These are phyloP conservation scores for Colletotrichum gloeosporioides DNA, from an alignment of 2,329 filamentous ascomycete genomes.

Conservation along the genomic window DNA sequence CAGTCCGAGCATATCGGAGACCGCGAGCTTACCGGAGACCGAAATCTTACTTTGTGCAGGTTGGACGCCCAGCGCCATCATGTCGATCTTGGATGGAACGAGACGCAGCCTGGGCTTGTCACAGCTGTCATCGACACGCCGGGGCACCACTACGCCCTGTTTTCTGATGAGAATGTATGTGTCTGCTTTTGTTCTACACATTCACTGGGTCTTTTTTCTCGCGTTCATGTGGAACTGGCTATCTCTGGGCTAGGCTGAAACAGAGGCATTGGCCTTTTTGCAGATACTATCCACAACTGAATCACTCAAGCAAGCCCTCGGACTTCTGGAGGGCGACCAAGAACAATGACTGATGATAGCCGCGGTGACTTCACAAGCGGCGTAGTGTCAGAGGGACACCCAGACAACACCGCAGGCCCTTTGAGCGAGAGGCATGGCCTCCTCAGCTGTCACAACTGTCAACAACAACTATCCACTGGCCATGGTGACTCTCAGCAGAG, in stretches of 20 bases:
- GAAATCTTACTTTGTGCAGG: background rate
- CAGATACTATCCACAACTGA: background rate
- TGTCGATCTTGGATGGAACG: background rate
- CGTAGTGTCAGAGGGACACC: background rate
- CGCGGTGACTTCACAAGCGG: background rate
- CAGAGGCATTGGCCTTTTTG: background rate
- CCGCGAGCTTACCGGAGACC: background rate
- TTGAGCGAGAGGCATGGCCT: background rate
- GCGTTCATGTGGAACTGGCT: background rate
- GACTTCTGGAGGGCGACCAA: background rate
- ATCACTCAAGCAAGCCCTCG: background rate
- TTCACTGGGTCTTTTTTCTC: background rate
- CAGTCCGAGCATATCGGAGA: background rate
- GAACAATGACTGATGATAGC: background rate
- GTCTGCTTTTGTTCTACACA: background rate
- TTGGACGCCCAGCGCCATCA: background rate
- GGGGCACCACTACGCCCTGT: background rate
- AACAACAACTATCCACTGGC: background rate
- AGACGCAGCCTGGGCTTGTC: background rate
- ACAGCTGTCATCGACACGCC: background rate
- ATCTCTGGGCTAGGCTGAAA: background rate
- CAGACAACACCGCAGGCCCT: background rate
- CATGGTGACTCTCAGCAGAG: background rate
- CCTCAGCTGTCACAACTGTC: background rate
- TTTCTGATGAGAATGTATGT: background rate